Evolutionary conservation across 1,139 yeast species (phyloP).

Genomic region (Yamadazyma spencermartinsiae): DNA sequence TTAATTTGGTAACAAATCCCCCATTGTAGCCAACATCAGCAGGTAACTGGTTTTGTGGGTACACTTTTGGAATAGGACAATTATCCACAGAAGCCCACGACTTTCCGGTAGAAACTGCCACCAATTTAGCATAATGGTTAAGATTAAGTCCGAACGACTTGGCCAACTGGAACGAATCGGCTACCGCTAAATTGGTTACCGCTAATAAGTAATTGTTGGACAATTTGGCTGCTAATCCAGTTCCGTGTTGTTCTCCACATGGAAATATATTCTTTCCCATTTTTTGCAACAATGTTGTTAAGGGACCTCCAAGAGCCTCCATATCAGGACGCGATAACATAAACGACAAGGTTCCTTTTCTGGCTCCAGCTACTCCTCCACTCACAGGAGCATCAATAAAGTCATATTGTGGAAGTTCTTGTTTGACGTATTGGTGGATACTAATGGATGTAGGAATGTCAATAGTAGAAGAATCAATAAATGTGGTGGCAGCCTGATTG

Average conservation of each 20-base stretch:
- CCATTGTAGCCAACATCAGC: constrained; percentile 50
- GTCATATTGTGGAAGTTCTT: constrained; percentile 35
- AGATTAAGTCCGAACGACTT: constrained; percentile 52
- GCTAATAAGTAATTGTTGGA: constrained; percentile 61
- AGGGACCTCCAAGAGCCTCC: constrained; percentile 27
- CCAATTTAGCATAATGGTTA: constrained; percentile 50
- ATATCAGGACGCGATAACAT: constrained; percentile 49
- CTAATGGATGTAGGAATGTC: constrained; percentile 52
- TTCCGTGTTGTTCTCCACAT: constrained; percentile 53
- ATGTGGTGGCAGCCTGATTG: constrained; percentile 27
- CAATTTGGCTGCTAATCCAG: constrained; percentile 61
- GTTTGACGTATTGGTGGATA: constrained; percentile 38
- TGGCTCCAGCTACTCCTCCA: constrained; percentile 63
- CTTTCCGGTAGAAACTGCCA: constrained; percentile 59
- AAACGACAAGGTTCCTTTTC: constrained; percentile 55
- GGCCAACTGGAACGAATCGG: constrained; percentile 63
- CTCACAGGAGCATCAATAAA: constrained; percentile 63
- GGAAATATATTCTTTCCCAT: constrained; percentile 59
- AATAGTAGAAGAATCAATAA: constrained; percentile 57
- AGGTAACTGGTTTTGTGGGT: constrained; percentile 46
- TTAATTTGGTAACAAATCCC: constrained; percentile 56
- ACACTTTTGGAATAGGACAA: constrained; percentile 57
- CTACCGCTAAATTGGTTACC: constrained; percentile 58
- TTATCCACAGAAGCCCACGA: constrained; percentile 63
- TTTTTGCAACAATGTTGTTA: constrained; percentile 32